Evolutionary conservation across 106 monocot genomes (phyloP), one percentile per base, ranked within the genome.

Genomic region (Narthecium ossifragum): DNA sequence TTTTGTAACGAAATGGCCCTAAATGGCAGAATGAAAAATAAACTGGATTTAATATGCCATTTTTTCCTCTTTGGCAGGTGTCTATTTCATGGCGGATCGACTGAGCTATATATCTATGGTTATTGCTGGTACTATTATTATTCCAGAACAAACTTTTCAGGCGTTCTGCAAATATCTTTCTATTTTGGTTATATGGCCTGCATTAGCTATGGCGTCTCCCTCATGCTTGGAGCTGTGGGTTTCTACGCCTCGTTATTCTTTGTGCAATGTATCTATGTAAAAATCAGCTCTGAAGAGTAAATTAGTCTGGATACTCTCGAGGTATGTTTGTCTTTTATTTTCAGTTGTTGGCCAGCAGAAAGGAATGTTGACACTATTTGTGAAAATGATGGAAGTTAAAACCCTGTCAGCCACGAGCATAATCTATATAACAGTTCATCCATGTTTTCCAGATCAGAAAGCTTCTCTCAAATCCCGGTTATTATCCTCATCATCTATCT

Each of bases 121-220:
- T 80, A 80, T 59, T 81, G 71, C 58, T 71, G 70, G 46, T 81
- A 72, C 61, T 75, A 75, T 58, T 81, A 81, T 51, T 33, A 81
- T 64, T 67, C 71, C 45, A 49, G 75, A 28, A 71, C 75, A 4
- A 67, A 72, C 67, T 75, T 81, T 75, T 75, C 67, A 28, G 80
- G 75, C 0, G 73, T 79, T 45, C 68, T 73, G 64, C 73, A 79
- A 43, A 79, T 63, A 53, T 73, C 73, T 25, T 79, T 78, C 78
- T 78, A 72, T 67, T 72, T 78, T 29, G 78, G 78, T 14, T 79
- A 79, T 33, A 79, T 79, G 78, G 78, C 78, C 8, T 72, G 78
- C 57, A 68, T 78, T 32, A 72, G 72, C 62, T 78, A 78, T 53
- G 78, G 72, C 9, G 67, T 78, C 57, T 72, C 72, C 61, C 72